Base-by-base conservation (phyloP, 257 asterid genomes). In the Solanum chaucha region DNA sequence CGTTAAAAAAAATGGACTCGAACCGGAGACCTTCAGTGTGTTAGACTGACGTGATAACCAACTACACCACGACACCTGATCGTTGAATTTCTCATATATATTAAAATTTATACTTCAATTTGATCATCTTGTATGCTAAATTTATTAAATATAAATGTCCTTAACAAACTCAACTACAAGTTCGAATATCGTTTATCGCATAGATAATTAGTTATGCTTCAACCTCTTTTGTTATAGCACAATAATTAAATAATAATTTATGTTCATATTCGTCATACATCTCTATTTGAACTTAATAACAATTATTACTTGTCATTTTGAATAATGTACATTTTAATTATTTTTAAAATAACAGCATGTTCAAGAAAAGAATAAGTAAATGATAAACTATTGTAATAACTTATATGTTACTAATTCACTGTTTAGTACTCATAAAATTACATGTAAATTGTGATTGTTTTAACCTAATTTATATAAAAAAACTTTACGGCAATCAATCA, bases 21-120 rank as follows among this genome's bases (percentile, higher is more conserved):
- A 93, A 92, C 94, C 95, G 95, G 98, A 93, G 98, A 93, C 95
- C 97, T 94, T 94, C 95, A 92, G 96, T 92, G 96, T 92, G 96
- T 92, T 94, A 91, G 96, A 92, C 95, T 92, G 98, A 92, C 95
- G 94, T 93, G 94, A 93, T 92, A 94, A 94, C 98, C 95, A 93
- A 92, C 98, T 94, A 94, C 95, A 94, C 95, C 96, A 93, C 95
- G 94, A 93, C 72, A 92, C 94, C 94, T 48, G 5, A 1, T 24
- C 2, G 8, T 6, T 22, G 3, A 1, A 1, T 14, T 58, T 8
- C 4, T 17, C 61, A 51, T 51, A 51, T 6, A 48, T 48, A 48
- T 48, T 13, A 30, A 13, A 13, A 48, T 13, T 12, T 46, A 46
- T 13, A 46, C 0, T 12, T 0, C 36, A 46, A 46, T 55, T 17